Base-by-base conservation (phyloP, 805 yeast species). In the Metschnikowia colocasiae region DNA sequence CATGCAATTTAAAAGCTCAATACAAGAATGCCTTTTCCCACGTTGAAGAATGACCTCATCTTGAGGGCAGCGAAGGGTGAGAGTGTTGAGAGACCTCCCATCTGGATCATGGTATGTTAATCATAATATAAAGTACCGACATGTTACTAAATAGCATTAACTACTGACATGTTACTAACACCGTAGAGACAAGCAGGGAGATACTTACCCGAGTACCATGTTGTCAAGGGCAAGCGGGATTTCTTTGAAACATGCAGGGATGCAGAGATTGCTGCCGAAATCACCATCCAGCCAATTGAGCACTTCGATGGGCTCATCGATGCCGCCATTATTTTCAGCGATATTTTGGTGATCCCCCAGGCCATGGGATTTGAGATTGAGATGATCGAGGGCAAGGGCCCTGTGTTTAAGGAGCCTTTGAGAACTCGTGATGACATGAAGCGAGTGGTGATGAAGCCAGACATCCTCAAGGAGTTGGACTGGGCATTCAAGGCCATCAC, bases 401-500 rank as follows among this genome's bases (percentile, higher is more conserved):
- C 99, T 3, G 85, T 84, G 45, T 94, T 94, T 66, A 90, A 89
- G 1, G 82, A 83, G 38, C 99, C 99, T 15, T 71, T 94, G 57
- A 80, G 97, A 62, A 70, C 69, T 2, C 87, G 87, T 3, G 77
- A 72, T 38, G 96, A 90, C 58, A 69, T 90, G 55, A 53, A 71
- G 23, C 78, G 78, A 54, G 71, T 85, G 50, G 73, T 75, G 48
- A 75, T 82, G 57, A 71, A 80, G 36, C 87, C 85, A 2, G 91
- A 90, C 57, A 84, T 94, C 25, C 61, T 75, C 50, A 80, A 85
- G 61, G 90, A 85, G 58, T 75, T 94, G 46, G 96, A 77, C 46
- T 94, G 98, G 97, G 97, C 97, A 4, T 87, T 88, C 72, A 83
- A 86, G 59, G 86, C 97, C n/a, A 87, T 94, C 56, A 85, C 95